Conservation (phyloP, 805 yeast species). For the Zygosaccharomyces pseudorouxii region DNA sequence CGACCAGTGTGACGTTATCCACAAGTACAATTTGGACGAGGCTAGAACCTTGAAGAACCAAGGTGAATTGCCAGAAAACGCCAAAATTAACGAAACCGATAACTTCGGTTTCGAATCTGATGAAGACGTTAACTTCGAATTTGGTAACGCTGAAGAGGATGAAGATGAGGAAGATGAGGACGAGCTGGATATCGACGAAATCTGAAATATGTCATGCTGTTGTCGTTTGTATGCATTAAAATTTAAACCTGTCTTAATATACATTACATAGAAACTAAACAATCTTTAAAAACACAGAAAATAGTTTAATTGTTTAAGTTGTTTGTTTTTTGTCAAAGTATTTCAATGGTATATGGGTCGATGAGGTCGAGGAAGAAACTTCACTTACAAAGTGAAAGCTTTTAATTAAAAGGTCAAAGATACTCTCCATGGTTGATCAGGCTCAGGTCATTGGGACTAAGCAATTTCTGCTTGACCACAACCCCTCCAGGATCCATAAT, state of each 20-base stretch:
- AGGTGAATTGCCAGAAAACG: slow-evolving; percentile 96
- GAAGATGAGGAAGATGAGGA: slow-evolving; percentile 60
- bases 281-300: not conserved
- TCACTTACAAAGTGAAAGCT: not conserved
- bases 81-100: slow-evolving; percentile 96
- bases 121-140: slow-evolving; percentile 96
- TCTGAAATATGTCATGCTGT: slow-evolving; percentile 40
- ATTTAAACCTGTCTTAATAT: not conserved
- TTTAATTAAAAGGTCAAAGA: not conserved
- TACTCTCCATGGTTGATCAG: not conserved
- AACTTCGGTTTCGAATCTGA: slow-evolving; percentile 95
- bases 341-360: not conserved
- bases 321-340: not conserved
- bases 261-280: not conserved
- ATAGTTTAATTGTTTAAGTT: not conserved
- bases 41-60: slow-evolving; percentile 92
- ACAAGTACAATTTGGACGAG: slow-evolving; percentile 94
- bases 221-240: slow-evolving; percentile 4
- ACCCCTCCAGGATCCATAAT: slow-evolving; percentile 12
- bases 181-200: slow-evolving; percentile 89
- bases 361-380: not conserved
- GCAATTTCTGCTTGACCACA: slow-evolving; percentile 11
- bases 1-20: slow-evolving; percentile 95
- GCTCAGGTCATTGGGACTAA: slow-evolving; percentile 3
- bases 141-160: slow-evolving; percentile 85